Evolutionary conservation across 106 monocot genomes (phyloP).

Genomic region (Dioscorea zingiberensis): DNA sequence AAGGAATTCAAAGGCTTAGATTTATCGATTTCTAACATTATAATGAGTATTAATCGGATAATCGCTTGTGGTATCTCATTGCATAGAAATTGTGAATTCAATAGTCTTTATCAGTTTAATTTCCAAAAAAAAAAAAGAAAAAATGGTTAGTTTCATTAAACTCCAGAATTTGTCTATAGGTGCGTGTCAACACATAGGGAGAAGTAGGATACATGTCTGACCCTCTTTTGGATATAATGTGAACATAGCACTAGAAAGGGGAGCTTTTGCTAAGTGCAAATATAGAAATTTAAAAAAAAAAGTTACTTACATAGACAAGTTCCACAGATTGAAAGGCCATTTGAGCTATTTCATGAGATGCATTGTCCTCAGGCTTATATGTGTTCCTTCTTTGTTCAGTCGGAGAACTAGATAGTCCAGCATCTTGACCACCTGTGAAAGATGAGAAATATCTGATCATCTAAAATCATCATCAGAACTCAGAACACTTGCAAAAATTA

Average conservation of each 20-base stretch:
- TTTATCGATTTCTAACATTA: too few relatives aligned
- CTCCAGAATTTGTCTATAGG: too few relatives aligned
- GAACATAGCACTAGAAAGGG: background rate
- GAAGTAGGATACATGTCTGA: background rate
- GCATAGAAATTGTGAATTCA: background rate
- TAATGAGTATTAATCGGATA: too few relatives aligned
- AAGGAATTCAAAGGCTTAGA: too few relatives aligned
- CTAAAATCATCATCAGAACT: background rate
- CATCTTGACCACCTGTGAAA: slow-evolving; percentile 5
- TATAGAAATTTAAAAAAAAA: background rate
- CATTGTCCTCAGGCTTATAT: slow-evolving; percentile 13
- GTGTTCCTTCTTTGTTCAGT: slow-evolving; percentile 13
- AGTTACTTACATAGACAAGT: slow-evolving; percentile 30
- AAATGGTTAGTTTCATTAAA: background rate
- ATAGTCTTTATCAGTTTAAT: background rate
- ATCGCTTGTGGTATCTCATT: background rate
- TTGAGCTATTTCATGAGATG: slow-evolving; percentile 1
- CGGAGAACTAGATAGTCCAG: slow-evolving; percentile 4
- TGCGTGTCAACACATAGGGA: background rate
- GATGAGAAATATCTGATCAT: too few relatives aligned
- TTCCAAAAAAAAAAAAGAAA: too few relatives aligned
- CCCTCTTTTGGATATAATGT: background rate
- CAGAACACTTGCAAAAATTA: background rate
- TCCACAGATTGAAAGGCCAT: slow-evolving; percentile 7
- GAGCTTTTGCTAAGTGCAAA: background rate